Conservation (phyloP, 2,329 filamentous ascomycete genomes). For the Exophiala spinifera region DNA sequence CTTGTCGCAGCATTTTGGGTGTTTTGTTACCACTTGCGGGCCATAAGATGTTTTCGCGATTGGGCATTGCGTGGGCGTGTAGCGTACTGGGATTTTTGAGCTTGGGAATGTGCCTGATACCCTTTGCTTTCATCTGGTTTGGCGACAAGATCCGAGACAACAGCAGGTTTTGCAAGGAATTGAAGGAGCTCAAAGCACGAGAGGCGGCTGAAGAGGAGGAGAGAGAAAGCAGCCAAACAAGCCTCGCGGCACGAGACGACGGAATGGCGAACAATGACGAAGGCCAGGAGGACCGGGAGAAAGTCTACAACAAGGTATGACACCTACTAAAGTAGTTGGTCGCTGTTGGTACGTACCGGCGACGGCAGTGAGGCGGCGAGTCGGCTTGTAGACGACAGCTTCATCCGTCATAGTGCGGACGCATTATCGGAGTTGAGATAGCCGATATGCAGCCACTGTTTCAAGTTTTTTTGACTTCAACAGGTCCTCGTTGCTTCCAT, state of each 20-base stretch:
- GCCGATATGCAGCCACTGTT: not conserved
- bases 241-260: not conserved
- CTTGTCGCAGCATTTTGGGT: slow-evolving; percentile 50
- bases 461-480: not conserved
- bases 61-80: slow-evolving; percentile 43
- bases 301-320: not conserved
- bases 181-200: slow-evolving; percentile 36
- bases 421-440: not conserved
- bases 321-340: not conserved
- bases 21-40: slow-evolving; percentile 56
- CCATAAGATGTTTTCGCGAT: slow-evolving; percentile 36
- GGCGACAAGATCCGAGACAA: slow-evolving; percentile 39
- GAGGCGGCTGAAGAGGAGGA: slow-evolving; percentile 29
- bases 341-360: not conserved
- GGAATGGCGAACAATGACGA: not conserved
- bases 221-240: not conserved
- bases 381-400: not conserved
- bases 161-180: slow-evolving; percentile 43
- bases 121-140: slow-evolving; percentile 42
- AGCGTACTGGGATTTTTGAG: slow-evolving; percentile 41
- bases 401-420: not conserved
- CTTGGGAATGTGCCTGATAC: slow-evolving; percentile 40
- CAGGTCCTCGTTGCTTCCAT: no score
- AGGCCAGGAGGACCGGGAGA: not conserved
- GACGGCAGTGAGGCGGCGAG: not conserved